Base-by-base conservation (phyloP, 23 red algal species). In the Gracilariopsis chorda region DNA sequence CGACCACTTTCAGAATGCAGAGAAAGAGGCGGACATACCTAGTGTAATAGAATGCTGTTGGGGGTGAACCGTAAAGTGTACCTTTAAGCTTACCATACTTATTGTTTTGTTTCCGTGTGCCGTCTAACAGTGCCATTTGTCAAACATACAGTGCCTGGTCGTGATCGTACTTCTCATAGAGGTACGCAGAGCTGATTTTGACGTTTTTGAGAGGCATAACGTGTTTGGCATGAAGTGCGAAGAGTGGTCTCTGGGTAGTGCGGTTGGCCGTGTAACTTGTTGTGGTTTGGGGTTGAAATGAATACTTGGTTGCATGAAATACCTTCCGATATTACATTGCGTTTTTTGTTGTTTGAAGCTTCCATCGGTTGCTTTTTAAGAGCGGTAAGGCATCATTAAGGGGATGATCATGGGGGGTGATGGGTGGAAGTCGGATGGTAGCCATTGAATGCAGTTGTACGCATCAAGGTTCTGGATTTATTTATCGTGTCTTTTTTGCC, bases 261-360 rank as follows among this genome's bases (percentile, higher is more conserved):
- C 46, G 48, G 76, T 80, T 13, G n/a, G 42, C 76, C 36, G 46
- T 80, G 76, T 14, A 57, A 21, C 43, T 30, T 51, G 80, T 2
- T 19, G 80, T 84, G 30, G 30, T 8, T 23, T 21, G 20, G 80
- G 32, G 40, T 84, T 28, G 80, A 21, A 84, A 49, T 84, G 80
- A 24, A 68, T 30, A 49, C 59, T 46, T 39, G 80, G 80, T 67
- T 67, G 63, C 80, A 84, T 67, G n/a, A 35, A 0, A 42, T 84
- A 51, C 20, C 80, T 57, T 67, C 80, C 8, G 63, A 84, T 19
- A 20, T 21, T 29, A 14, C 80, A 84, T 30, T 57, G 56, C 19
- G 80, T 20, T 67, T 63, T 67, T 37, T 39, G 32, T 83, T 68
- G 14, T 11, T 84, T 20, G 40, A 84, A 36, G 5, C 40, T 30